These are phyloP conservation scores for Dillenia suffruticosa DNA, from an alignment of 164 flowering plant genomes.

Conservation along the genomic window DNA sequence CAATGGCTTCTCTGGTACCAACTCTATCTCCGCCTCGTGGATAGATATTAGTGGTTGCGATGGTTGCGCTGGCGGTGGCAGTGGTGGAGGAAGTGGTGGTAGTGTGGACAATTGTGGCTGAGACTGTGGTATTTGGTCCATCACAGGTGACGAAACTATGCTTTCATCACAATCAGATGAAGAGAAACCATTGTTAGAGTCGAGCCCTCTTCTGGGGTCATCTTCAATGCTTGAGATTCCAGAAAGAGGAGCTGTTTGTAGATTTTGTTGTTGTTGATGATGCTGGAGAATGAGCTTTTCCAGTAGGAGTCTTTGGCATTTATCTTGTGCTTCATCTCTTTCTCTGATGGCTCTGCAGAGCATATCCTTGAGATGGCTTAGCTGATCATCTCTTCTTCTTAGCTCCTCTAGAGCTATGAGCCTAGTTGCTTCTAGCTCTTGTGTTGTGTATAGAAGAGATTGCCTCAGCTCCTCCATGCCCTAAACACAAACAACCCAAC, in stretches of 20 bases:
- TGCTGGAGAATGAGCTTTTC: conserved; percentile 50
- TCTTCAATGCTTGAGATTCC: conserved; percentile 64
- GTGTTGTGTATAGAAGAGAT: conserved; percentile 46
- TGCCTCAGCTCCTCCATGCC: conserved; percentile 64
- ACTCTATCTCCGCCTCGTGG: conserved; percentile 7
- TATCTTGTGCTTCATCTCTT: conserved; percentile 67
- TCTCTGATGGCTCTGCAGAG: conserved; percentile 42
- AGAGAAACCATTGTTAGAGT: conserved; percentile 53
- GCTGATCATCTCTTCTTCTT: conserved; percentile 59
- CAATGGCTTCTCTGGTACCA: conserved; percentile 44
- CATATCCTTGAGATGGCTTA: conserved; percentile 47
- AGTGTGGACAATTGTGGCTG: not conserved
- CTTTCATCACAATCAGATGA: conserved; percentile 85
- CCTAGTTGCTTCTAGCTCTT: conserved; percentile 77
- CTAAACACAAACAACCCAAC: conserved; percentile 29
- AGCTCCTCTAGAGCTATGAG: conserved; percentile 69
- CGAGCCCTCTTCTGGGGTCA: conserved; percentile 53
- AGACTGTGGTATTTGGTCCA: conserved; percentile 22
- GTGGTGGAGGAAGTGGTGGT: conserved; percentile 2
- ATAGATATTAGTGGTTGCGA: conserved; percentile 6
- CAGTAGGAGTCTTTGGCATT: conserved; percentile 46
- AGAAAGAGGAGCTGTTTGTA: conserved; percentile 28
- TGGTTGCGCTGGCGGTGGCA: conserved; percentile 3
- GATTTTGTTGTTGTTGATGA: conserved; percentile 33
- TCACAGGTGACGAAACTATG: conserved; percentile 62